phyloP scores from a whole-genome alignment of 2,329 filamentous ascomycete species.

The Arthrinium phaeospermum region DNA sequence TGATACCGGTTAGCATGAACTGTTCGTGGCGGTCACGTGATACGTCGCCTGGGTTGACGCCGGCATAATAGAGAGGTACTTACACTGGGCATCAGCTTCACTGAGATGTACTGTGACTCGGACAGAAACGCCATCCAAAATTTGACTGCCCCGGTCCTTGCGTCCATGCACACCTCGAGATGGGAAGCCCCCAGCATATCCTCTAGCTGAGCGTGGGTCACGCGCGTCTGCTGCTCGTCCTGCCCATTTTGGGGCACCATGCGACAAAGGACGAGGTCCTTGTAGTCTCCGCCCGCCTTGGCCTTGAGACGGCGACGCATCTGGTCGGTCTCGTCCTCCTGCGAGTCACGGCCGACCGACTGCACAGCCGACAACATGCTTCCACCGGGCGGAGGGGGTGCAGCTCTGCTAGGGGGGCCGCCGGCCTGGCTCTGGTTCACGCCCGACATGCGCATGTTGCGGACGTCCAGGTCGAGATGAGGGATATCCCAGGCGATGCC shows the following conservation, averaged over 20 bases:
- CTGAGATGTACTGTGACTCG: not conserved
- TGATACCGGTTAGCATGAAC: not conserved
- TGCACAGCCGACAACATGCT: not conserved
- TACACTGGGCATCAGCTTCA: constrained; percentile 5
- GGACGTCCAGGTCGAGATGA: constrained; percentile 3
- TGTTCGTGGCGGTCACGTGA: not conserved
- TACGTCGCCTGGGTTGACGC: not conserved
- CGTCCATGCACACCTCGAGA: not conserved
- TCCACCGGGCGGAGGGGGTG: not conserved
- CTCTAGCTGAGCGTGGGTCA: not conserved
- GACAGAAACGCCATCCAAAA: constrained; percentile 6
- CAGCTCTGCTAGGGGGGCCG: not conserved
- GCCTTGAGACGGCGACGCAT: not conserved
- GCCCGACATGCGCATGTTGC: not conserved
- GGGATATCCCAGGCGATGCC: constrained; percentile 11
- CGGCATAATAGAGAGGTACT: not conserved
- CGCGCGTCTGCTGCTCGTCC: constrained; percentile 10
- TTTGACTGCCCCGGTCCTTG: not conserved
- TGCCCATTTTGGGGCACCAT: not conserved
- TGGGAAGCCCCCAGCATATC: not conserved
- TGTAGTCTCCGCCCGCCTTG: not conserved
- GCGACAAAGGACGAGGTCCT: constrained; percentile 4
- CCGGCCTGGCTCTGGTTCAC: not conserved
- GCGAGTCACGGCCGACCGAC: not conserved
- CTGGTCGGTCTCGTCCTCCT: not conserved